phyloP scores from a whole-genome alignment of 2,329 filamentous ascomycete species.

The Aspergillus tanneri region DNA sequence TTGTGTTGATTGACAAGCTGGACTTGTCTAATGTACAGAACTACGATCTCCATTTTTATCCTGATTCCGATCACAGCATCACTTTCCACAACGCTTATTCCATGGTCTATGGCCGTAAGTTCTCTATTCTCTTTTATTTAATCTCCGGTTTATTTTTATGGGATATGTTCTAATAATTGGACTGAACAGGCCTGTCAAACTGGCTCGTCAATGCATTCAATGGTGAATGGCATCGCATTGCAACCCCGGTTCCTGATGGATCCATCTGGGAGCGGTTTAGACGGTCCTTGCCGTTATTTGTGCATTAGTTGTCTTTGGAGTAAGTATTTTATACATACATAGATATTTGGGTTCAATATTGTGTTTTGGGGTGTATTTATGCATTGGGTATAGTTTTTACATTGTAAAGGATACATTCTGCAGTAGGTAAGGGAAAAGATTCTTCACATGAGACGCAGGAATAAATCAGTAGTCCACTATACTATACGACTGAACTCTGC shows the following conservation, averaged over 20 bases:
- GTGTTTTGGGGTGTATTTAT: too few relatives aligned
- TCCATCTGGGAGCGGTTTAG: constrained; percentile 29
- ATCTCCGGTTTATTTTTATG: too few relatives aligned
- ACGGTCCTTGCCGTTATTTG: constrained; percentile 16
- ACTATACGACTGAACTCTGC: too few relatives aligned
- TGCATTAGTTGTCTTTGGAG: constrained; percentile 7
- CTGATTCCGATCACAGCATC: constrained; percentile 92
- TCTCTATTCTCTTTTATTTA: background rate
- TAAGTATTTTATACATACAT: background rate
- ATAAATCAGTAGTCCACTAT: too few relatives aligned
- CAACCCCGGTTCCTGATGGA: constrained; percentile 50
- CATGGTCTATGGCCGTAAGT: constrained; percentile 89
- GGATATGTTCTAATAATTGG: background rate
- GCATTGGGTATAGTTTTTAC: too few relatives aligned
- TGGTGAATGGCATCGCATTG: constrained; percentile 76
- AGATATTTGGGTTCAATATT: too few relatives aligned
- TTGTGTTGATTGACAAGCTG: constrained; percentile 81
- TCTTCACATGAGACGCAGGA: too few relatives aligned
- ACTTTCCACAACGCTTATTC: constrained; percentile 89
- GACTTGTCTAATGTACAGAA: constrained; percentile 81
- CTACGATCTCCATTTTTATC: constrained; percentile 95
- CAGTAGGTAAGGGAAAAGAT: too few relatives aligned
- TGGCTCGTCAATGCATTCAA: constrained; percentile 99
- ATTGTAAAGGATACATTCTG: too few relatives aligned
- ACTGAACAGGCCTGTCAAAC: constrained; percentile 50